A percentile compares a stretch with the other conserved stretches of the same genome.
These are phyloP conservation scores for Mortierella sp. DNA, from an alignment of 371 early-diverging fungal species.

Conservation along the genomic window DNA sequence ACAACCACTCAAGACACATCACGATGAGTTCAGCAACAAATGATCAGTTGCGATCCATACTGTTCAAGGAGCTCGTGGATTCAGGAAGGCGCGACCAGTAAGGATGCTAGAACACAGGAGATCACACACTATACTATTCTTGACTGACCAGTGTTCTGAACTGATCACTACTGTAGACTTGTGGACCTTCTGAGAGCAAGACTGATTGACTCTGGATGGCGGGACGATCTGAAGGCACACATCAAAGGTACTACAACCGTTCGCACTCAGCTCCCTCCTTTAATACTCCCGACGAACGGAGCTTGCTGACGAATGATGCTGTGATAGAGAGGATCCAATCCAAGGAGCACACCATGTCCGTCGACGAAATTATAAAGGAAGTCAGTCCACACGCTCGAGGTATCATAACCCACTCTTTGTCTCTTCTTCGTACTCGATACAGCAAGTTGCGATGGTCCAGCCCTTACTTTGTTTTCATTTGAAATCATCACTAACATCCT, in stretches of 20 bases:
- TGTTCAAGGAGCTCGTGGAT: conserved; percentile 48
- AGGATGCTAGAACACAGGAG: not conserved
- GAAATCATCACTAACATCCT: no score
- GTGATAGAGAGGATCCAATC: conserved; percentile 33
- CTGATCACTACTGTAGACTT: conserved; percentile 16
- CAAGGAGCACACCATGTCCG: conserved; percentile 33
- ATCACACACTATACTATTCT: not conserved
- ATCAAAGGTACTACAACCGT: conserved; percentile 28
- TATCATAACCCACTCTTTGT: not conserved
- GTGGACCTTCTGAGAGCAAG: conserved; percentile 40
- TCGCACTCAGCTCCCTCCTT: not conserved
- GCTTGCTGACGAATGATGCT: not conserved
- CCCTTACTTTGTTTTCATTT: no score
- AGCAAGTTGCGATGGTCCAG: no score
- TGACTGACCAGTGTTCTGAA: not conserved
- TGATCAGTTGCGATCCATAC: conserved; percentile 39
- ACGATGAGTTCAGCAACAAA: conserved; percentile 39
- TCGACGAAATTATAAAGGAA: conserved; percentile 47
- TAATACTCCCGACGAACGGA: not conserved
- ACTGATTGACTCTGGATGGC: conserved; percentile 52
- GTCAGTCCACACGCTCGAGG: conserved; percentile 50
- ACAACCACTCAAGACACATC: not conserved
- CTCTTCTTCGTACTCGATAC: not conserved
- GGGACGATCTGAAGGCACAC: conserved; percentile 43
- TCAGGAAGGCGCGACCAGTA: conserved; percentile 54